Base-by-base conservation (phyloP, 495 filamentous ascomycete species). In the Immersiella caudata region DNA sequence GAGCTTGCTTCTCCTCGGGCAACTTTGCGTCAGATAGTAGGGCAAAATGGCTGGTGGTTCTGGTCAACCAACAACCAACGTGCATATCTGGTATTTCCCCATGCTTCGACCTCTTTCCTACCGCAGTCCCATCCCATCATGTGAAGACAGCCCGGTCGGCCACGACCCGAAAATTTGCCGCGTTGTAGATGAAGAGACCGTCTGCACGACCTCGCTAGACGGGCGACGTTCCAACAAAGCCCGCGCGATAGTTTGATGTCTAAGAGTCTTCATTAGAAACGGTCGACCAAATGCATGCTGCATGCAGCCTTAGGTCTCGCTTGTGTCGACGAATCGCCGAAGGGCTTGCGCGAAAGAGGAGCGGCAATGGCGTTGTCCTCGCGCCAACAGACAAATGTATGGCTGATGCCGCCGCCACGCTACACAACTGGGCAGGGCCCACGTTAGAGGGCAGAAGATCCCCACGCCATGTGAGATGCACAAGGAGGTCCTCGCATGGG, bases 321-420 rank as follows among this genome's bases (percentile, higher is more conserved):
- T 64, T 64, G 61, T 55, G 46, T 35, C 46, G 62, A 36, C 22
- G 16, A 56, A 40, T 29, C 29, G 51, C 35, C 46, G 40, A n/a
- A n/a, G 9, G 1, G 46, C 14, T 36, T 18, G 36, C 57, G 52
- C 21, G 12, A 55, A 55, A 55, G 52, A 26, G 24, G 6, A 26
- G 52, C 67, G 67, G 57, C 29, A 58, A 36, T 5, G 58, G 65
- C 62, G 66, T 60, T 57, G 57, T 60, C 57, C 46, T 62, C 63
- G 63, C 63, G 70, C 67, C 67, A 69, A 69, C 50, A 33, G 24
- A 60, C 67, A 59, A 66, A 69, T 71, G 26, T 52, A 35, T 40
- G 60, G 46, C 27, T 16, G 6, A 26, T n/a, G 11, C 50, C 54
- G 65, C 69, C 69, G 65, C 69, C 61, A 54, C 61, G 59, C 52